These are phyloP conservation scores for Hymenoscyphus fructigenus DNA, from an alignment of 2,329 filamentous ascomycete genomes.

Conservation along the genomic window DNA sequence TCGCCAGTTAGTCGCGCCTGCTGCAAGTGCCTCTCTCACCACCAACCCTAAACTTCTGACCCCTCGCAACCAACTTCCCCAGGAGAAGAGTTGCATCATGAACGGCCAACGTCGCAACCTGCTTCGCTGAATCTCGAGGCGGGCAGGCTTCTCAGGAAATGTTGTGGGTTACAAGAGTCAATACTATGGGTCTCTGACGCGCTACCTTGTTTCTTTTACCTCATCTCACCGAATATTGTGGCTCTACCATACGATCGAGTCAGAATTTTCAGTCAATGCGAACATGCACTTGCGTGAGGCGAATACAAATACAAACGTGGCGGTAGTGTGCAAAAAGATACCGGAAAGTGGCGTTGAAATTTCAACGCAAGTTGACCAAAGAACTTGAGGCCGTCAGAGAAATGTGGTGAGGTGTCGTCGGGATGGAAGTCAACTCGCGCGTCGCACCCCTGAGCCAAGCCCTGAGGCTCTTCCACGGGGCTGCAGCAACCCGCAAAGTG, in stretches of 20 bases:
- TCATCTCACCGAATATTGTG: conserved; percentile 11
- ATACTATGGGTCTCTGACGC: not conserved
- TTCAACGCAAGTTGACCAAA: too few species aligned
- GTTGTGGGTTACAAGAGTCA: not conserved
- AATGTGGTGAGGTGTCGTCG: not conserved
- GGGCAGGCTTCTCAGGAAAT: not conserved
- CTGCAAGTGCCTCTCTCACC: not conserved
- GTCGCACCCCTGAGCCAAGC: not conserved
- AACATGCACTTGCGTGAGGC: not conserved
- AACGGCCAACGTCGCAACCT: not conserved
- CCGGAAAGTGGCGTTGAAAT: too few species aligned
- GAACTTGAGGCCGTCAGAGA: not conserved
- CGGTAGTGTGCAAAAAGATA: too few species aligned
- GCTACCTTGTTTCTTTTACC: conserved; percentile 7
- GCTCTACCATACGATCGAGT: conserved; percentile 6
- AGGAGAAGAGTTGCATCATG: not conserved
- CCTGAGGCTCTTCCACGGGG: not conserved
- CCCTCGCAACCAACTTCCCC: not conserved
- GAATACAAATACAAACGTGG: not conserved
- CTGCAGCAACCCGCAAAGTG: not conserved
- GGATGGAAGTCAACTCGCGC: not conserved
- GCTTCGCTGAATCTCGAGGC: not conserved
- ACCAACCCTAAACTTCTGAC: not conserved
- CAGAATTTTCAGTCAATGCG: not conserved
- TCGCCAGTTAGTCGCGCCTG: not conserved